Base-by-base conservation (phyloP, 1,139 yeast species). In the Scheffersomyces cryptocercus region DNA sequence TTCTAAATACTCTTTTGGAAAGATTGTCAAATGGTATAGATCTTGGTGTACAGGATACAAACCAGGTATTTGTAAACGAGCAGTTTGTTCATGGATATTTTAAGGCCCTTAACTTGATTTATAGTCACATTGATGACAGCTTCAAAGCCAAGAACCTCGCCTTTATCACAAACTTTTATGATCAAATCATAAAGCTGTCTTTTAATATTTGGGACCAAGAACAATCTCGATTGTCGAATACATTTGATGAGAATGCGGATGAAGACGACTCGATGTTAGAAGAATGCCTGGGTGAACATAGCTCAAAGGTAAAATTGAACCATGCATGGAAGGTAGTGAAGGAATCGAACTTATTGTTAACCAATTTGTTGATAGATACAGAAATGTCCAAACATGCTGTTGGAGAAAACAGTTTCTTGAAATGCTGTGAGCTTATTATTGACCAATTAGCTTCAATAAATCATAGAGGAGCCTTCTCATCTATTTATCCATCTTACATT, bases 381-480 rank as follows among this genome's bases (percentile, higher is more conserved):
- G 26, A 13, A 12, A 29, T 7, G 15, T 37, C 36, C 12, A 28
- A 24, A 20, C 29, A 35, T 3, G 26, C 39, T 24, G 14, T 48
- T 3, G 26, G 37, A 4, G 30, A 35, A 1, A 39, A 42, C 7
- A 33, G 8, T 37, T 65, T 59, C 37, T 38, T 58, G 9, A 38
- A 45, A 4, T 55, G 63, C 29, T 53, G 66, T 31, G 73, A 77
- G 1, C 56, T 85, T 10, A 65, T 88, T 5, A 73, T 84, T 45
- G 77, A 72, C 10, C 96, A 91, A 59, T 66, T 91, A 36, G 77
- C 88, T 3, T 73, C 81, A 0, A 85, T 90, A 6, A 82, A 90
- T 41, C 98, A 93, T 56, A 77, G 95, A 48, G 98, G 98, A 31
- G 96, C 97, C 0, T 87, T 91, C 50, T 84, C 95, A 3, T 83